A percentile compares a stretch with the other conserved stretches of the same genome.
Evolutionary conservation across 352 stramenopile species (phyloP).

Genomic region (Phytophthora podocarpi): DNA sequence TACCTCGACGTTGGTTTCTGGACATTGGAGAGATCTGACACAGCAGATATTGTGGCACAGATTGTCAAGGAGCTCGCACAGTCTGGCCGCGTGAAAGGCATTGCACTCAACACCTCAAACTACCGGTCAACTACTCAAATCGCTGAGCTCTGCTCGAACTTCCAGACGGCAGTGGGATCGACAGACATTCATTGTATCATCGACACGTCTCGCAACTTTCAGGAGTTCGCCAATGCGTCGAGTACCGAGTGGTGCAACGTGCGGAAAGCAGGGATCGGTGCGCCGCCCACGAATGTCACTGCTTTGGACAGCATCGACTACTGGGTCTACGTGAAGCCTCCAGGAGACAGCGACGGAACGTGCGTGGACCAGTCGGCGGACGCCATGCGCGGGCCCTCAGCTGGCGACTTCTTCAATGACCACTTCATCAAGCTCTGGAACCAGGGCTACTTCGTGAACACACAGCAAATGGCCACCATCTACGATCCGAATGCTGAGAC

Average conservation of each 20-base stretch:
- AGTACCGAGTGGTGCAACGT: slow-evolving; percentile 74
- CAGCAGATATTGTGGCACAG: slow-evolving; percentile 32
- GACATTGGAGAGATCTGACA: slow-evolving; percentile 41
- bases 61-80: slow-evolving; percentile 51
- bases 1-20: slow-evolving; percentile 77
- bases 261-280: slow-evolving; percentile 57
- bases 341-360: slow-evolving; percentile 66
- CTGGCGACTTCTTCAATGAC: slow-evolving; percentile 68
- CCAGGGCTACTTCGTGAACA: slow-evolving; percentile 47
- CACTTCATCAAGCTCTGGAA: slow-evolving; percentile 76
- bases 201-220: slow-evolving; percentile 74
- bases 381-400: slow-evolving; percentile 49
- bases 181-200: slow-evolving; percentile 57
- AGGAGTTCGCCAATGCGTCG: slow-evolving; percentile 36
- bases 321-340: slow-evolving; percentile 71
- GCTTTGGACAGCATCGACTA: slow-evolving; percentile 65
- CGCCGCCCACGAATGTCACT: slow-evolving; percentile 54
- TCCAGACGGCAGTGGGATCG: slow-evolving; percentile 51
- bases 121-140: slow-evolving; percentile 65
- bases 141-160: slow-evolving; percentile 50
- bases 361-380: slow-evolving; percentile 52
- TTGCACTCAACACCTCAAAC: slow-evolving; percentile 82
- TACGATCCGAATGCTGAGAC: slow-evolving; percentile 32
- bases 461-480: slow-evolving; percentile 34
- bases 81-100: slow-evolving; percentile 55